phyloP scores from a whole-genome alignment of 2,329 filamentous ascomycete genomes.

The Furcasterigmium furcatum region DNA sequence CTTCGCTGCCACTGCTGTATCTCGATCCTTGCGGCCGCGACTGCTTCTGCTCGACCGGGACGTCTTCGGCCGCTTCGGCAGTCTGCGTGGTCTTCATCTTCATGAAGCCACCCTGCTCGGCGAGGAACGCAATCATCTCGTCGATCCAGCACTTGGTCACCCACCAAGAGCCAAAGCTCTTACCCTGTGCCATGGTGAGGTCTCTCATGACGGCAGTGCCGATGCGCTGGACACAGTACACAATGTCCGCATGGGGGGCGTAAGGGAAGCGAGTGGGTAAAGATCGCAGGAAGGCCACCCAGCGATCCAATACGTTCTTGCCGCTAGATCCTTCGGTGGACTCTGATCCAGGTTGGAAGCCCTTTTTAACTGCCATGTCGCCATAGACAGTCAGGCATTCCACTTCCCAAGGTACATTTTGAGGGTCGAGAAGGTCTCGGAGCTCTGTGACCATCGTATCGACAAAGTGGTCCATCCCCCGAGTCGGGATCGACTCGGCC shows the following conservation, averaged over 20 bases:
- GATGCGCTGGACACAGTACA: conserved; percentile 73
- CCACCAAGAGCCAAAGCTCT: conserved; percentile 90
- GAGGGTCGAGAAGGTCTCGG: conserved; percentile 66
- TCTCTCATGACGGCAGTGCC: conserved; percentile 78
- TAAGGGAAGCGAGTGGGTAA: conserved; percentile 72
- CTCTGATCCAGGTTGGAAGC: conserved; percentile 34
- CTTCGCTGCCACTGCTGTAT: conserved; percentile 42
- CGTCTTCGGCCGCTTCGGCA: conserved; percentile 22
- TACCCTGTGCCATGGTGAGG: conserved; percentile 72
- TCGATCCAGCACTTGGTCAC: conserved; percentile 94
- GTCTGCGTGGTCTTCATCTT: conserved; percentile 43
- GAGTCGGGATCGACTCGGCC: conserved; percentile 59
- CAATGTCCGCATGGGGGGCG: conserved; percentile 67
- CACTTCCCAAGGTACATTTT: conserved; percentile 62
- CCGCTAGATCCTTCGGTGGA: conserved; percentile 35
- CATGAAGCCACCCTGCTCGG: conserved; percentile 88
- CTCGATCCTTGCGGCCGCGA: conserved; percentile 30
- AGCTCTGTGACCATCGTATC: conserved; percentile 64
- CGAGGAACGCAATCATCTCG: conserved; percentile 88
- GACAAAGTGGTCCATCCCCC: conserved; percentile 65
- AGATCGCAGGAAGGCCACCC: conserved; percentile 68
- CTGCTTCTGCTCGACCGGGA: conserved; percentile 31
- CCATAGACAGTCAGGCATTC: conserved; percentile 60
- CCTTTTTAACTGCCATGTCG: conserved; percentile 47
- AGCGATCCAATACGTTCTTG: conserved; percentile 73